Base-by-base conservation (phyloP, 331 rosid species). In the Rosa hybrid region DNA sequence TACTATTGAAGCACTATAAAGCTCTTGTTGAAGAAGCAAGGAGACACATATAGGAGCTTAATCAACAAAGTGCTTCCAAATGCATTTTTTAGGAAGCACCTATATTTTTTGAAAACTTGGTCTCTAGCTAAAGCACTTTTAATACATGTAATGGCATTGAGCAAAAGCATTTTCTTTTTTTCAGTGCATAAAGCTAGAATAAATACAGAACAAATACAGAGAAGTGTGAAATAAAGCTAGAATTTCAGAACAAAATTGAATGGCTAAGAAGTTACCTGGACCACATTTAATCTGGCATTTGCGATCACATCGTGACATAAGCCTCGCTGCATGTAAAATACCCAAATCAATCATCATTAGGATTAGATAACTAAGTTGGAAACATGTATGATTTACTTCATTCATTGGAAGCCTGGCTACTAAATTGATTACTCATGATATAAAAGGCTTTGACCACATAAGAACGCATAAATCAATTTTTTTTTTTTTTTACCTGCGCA, bases 251-350 rank as follows among this genome's bases (percentile, higher is more conserved):
- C 65, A 27, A 63, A 27, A 63, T 63, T 9, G 38, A 12, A 25
- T 42, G 51, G 34, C 1, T 41, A 42, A 27, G 76, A 14, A 49
- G 41, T 76, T 86, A 91, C 97, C 97, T 80, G 91, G 94, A 57
- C 87, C 88, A 77, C 97, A 91, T 74, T 0, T 83, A 63, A 91
- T 90, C 77, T 59, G 50, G 86, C 91, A 92, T 80, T 92, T 92
- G 70, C 84, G 78, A 0, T 88, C 92, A 78, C 94, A 92, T 21
- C 91, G 82, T 38, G n/a, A 62, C 84, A 18, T 46, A 25, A 87
- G 86, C 84, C 91, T 92, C 12, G 81, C 90, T 90, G 88, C 87
- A 86, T 12, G 67, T 44, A 5, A 42, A 45, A 30, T 12, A n/a
- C 34, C 53, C 56, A 72, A 68, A 11, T 30, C 67, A 67, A 7